Conservation (phyloP, 257 asterid species). For the Asclepias syriaca region DNA sequence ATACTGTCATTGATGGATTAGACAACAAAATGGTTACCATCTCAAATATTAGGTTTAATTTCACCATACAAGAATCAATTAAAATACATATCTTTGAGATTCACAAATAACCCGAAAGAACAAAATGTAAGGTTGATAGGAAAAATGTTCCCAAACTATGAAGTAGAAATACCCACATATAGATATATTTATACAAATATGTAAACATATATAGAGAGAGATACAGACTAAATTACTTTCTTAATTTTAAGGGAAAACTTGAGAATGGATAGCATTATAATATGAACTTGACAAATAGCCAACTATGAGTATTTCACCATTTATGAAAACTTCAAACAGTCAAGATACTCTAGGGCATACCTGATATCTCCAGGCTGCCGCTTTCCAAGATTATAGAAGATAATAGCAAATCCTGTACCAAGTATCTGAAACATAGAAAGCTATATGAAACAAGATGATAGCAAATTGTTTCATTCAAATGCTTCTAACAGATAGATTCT, state of each 20-base stretch:
- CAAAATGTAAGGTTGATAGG: background rate
- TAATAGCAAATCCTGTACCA: conserved; percentile 76
- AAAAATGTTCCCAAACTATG: background rate
- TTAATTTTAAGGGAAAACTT: too few relatives aligned
- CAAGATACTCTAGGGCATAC: conserved; percentile 28
- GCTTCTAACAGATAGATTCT: background rate
- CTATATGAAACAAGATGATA: conserved; percentile 10
- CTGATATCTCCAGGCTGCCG: conserved; percentile 86
- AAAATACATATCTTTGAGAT: background rate
- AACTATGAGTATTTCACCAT: background rate
- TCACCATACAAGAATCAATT: too few relatives aligned
- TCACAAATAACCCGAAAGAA: too few relatives aligned
- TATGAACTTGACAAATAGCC: background rate
- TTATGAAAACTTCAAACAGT: background rate
- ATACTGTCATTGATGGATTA: too few relatives aligned
- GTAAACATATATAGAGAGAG: background rate
- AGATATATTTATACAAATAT: too few relatives aligned
- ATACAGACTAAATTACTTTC: background rate
- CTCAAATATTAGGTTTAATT: too few relatives aligned
- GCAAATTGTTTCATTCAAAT: conserved; percentile 2
- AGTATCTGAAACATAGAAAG: conserved; percentile 47
- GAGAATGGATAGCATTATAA: background rate
- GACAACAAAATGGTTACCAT: too few relatives aligned
- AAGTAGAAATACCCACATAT: too few relatives aligned
- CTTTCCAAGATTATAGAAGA: conserved; percentile 84